Conservation (phyloP, 768 basidiomycete species). For the Podaxis sp. region DNA sequence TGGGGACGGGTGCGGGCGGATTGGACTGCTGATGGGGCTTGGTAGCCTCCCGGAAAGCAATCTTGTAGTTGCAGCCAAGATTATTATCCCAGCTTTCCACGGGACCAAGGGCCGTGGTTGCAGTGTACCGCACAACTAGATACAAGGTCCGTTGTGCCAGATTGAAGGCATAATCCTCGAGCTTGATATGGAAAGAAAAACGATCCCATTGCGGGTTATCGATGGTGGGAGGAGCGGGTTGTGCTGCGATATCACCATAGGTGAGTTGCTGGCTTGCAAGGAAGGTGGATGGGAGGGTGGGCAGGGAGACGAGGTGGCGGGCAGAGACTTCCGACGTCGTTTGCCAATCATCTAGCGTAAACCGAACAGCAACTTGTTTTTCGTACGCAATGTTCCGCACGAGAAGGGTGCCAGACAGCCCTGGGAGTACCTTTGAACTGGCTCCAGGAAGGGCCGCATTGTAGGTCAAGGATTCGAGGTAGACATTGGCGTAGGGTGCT, state of each 20-base stretch:
- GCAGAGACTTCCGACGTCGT: slow-evolving; percentile 84
- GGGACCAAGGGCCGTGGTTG: slow-evolving; percentile 6
- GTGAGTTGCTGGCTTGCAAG: slow-evolving; percentile 2
- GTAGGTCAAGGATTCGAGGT: slow-evolving; percentile 28
- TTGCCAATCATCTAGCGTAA: slow-evolving; percentile 93
- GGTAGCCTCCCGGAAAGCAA: slow-evolving; percentile 50
- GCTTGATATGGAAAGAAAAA: slow-evolving; percentile 58
- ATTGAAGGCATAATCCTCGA: slow-evolving; percentile 66
- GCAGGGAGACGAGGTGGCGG: slow-evolving; percentile 42
- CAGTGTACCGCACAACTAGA: slow-evolving; percentile 56
- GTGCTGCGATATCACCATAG: slow-evolving; percentile 18
- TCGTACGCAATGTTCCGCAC: slow-evolving; percentile 86
- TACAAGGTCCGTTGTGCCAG: slow-evolving; percentile 54
- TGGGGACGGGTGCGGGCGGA: neutral
- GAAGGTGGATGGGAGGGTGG: slow-evolving; percentile 32
- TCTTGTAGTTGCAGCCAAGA: slow-evolving; percentile 67
- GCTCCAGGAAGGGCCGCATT: slow-evolving; percentile 12
- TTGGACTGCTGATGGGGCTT: neutral
- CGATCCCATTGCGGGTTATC: slow-evolving; percentile 47
- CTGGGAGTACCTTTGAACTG: slow-evolving; percentile 16
- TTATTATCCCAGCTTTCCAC: slow-evolving; percentile 98
- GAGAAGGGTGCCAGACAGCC: slow-evolving; percentile 72
- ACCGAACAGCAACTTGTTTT: slow-evolving; percentile 82
- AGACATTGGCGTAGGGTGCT: slow-evolving; percentile 26
- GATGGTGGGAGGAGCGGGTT: neutral